Base-by-base conservation (phyloP, 164 flowering plant species). In the Aristolochia fimbriata region DNA sequence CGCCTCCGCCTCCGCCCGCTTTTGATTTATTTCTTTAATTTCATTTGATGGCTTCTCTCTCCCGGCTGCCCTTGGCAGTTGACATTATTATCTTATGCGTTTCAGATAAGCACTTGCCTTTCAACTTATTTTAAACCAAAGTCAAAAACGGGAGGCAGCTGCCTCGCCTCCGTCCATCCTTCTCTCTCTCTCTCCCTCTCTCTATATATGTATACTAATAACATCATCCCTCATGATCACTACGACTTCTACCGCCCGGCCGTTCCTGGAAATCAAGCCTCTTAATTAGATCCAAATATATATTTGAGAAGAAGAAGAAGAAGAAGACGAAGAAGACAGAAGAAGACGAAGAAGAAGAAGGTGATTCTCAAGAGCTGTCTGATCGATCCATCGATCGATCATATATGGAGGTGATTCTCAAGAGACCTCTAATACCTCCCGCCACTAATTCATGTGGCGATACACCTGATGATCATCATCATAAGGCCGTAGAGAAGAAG, bases 401-500 rank as follows among this genome's bases (percentile, higher is more conserved):
- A 47, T 54, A 33, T 11, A 72, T 72, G 76, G 76, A 72, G 27
- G 57, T 59, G 20, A 6, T 60, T 43, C 31, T 51, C 47, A 64
- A 62, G 49, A 62, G 59, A 64, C 64, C 70, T 25, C 46, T 22
- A 17, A 37, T 4, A n/a, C 47, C 24, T 33, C 47, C 49, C 45
- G 59, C 47, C 21, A n/a, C n/a, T n/a, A n/a, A n/a, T n/a, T n/a
- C n/a, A n/a, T 57, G 14, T 46, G 47, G 25, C 23, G 33, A 57
- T 50, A 64, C 50, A 49, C n/a, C n/a, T n/a, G 71, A 27, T 27
- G 5, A 27, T 2, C 30, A 2, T 27, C 3, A 27, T 27, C 30
- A 27, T 5, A 27, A n/a, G n/a, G n/a, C n/a, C n/a, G n/a, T 67
- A 57, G 71, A 67, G 55, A 70, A 67, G 63, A 62, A 59, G 51